Evolutionary conservation across 306 rosid genomes (phyloP).

Genomic region (Glycine tomentella): DNA sequence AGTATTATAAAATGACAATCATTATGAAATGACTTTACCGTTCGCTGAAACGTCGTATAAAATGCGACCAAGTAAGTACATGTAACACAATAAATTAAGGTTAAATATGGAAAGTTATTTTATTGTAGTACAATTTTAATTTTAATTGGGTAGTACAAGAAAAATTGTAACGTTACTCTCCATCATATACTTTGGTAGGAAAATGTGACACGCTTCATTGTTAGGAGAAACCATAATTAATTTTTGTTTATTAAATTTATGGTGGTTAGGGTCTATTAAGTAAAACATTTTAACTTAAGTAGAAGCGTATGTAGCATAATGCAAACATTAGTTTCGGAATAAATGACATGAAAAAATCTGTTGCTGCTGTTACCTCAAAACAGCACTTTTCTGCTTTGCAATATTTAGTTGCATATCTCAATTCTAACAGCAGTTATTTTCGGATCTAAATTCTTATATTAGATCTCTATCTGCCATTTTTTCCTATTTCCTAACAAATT

Average conservation of each 20-base stretch:
- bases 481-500: neutral
- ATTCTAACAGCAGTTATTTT: constrained; percentile 45
- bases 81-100: too few species aligned
- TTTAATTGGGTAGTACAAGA: too few species aligned
- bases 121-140: too few species aligned
- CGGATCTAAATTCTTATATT: constrained; percentile 47
- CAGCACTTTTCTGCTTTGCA: constrained; percentile 1
- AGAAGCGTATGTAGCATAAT: neutral
- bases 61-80: neutral
- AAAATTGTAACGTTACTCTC: neutral
- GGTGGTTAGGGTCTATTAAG: too few species aligned
- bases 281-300: neutral
- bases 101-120: too few species aligned
- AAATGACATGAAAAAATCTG: neutral
- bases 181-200: neutral
- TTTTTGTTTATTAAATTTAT: neutral
- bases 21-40: neutral
- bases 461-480: constrained; percentile 34
- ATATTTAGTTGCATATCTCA: constrained; percentile 17
- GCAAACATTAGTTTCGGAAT: constrained; percentile 42
- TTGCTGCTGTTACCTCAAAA: constrained; percentile 6
- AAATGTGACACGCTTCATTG: neutral
- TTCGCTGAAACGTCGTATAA: neutral
- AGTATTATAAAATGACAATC: too few species aligned
- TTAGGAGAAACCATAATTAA: neutral